Percentiles rank a stretch among this genome's conserved stretches.
Evolutionary conservation across 495 filamentous ascomycete species (phyloP).

Genomic region (Amorphotheca resinae): DNA sequence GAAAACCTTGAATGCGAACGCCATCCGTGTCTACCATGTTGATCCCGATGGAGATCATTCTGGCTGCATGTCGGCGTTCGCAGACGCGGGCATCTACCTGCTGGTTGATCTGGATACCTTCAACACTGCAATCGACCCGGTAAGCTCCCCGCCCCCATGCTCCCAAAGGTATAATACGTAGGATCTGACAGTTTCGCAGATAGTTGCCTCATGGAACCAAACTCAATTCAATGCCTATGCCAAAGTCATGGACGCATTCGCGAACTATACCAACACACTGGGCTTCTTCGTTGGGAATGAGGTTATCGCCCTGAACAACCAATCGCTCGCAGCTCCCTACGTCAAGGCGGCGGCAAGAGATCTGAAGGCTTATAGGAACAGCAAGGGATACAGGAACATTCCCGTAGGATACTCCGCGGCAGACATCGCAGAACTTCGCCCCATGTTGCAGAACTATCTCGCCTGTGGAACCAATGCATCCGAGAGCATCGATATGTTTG

Average conservation of each 20-base stretch:
- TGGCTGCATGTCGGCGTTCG: conserved; percentile 58
- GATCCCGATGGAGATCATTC: conserved; percentile 55
- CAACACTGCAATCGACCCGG: conserved; percentile 61
- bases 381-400: conserved; percentile 68
- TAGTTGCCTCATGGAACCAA: conserved; percentile 53
- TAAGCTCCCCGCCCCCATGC: conserved; percentile 23
- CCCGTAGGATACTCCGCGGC: conserved; percentile 86
- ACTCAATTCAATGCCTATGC: conserved; percentile 53
- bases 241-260: conserved; percentile 67
- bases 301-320: conserved; percentile 49
- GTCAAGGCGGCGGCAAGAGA: conserved; percentile 73
- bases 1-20: conserved; percentile 68
- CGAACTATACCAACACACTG: conserved; percentile 63
- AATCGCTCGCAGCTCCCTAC: conserved; percentile 62
- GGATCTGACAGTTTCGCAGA: conserved; percentile 22
- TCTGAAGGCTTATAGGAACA: conserved; percentile 67
- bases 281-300: conserved; percentile 85
- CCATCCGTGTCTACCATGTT: conserved; percentile 85
- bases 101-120: conserved; percentile 81
- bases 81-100: conserved; percentile 63
- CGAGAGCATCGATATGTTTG: conserved; percentile 72
- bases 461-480: conserved; percentile 57
- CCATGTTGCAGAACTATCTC: conserved; percentile 81
- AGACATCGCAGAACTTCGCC: conserved; percentile 68
- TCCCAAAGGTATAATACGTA: background rate